Evolutionary conservation across 2,329 filamentous ascomycete species (phyloP), one percentile per base, ranked within the genome.

Genomic region (Apiospora rasikravindrae): DNA sequence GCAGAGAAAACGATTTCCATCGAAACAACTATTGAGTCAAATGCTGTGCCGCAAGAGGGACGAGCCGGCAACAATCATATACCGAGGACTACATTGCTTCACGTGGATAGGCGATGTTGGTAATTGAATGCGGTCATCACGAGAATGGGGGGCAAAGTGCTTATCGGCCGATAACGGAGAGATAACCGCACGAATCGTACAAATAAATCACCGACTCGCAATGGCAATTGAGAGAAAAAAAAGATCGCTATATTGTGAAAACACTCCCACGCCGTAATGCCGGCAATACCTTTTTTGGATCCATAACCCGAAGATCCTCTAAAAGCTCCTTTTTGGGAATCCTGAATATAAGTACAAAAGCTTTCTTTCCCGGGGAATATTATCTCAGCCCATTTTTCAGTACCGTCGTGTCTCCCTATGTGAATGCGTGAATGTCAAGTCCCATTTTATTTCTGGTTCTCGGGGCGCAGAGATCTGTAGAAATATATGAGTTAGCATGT

Each of bases 401-500:
- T 74, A 70, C 37, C 42, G 33, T n/a, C 73, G 72, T 76, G 76
- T 72, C 75, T 69, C 74, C 74, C 74, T 74, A 73, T 69, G 51
- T 76, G 26, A 51, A 47, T 26, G 33, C 67, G 51, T 76, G 19
- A 51, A 47, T 26, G 33, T 29, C 68, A 19, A 57, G 37, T 42
- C 71, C 70, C 74, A 26, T 53, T 53, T 87, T 92, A 94, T 86
- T 93, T 92, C 86, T 93, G 90, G 89, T 96, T 96, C 89, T 96
- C 93, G 78, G 93, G 94, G 82, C 94, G 93, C 82, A 96, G 93
- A 81, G 90, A 88, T 79, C 91, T 92, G 76, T 76, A 71, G 70
- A 73, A 74, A 73, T 74, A 73, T 33, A 70, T 71, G 67, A 40
- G 76, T 81, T 75, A 78, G 75, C 69, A n/a, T 68, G 57, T 11